Conservation (phyloP, 1,139 yeast genomes). For the Saccharomyces hybrid region DNA sequence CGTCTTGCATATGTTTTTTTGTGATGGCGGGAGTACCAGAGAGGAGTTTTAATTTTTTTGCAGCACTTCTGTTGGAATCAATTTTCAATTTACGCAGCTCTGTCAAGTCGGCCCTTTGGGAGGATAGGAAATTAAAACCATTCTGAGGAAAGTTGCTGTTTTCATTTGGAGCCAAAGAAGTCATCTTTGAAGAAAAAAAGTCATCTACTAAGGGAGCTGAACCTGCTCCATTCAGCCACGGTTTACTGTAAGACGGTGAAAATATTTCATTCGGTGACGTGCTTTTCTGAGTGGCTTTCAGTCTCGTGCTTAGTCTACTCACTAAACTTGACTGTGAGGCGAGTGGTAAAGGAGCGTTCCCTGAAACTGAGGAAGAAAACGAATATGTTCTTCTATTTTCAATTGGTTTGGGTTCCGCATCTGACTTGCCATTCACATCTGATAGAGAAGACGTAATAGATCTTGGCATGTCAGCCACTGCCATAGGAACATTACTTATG, state of each 20-base stretch:
- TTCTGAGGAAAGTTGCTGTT: neutral
- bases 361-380: conserved; percentile 14
- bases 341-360: conserved; percentile 8
- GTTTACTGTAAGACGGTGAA: conserved; percentile 29
- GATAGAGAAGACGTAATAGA: conserved; percentile 26
- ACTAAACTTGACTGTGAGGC: conserved; percentile 29
- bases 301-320: conserved; percentile 32
- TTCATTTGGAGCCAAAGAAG: neutral
- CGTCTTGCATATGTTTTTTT: conserved; percentile 23
- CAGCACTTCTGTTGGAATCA: conserved; percentile 36
- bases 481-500: conserved; percentile 17
- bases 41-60: conserved; percentile 33
- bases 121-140: conserved; percentile 11
- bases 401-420: neutral
- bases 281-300: conserved; percentile 21
- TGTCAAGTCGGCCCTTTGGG: conserved; percentile 12
- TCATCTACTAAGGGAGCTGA: conserved; percentile 1
- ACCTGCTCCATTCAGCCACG: conserved; percentile 9
- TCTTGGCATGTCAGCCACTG: conserved; percentile 34
- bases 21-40: conserved; percentile 31
- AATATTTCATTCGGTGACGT: conserved; percentile 34
- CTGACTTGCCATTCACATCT: neutral
- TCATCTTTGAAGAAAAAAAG: neutral
- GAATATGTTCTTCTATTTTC: conserved; percentile 19
- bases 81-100: conserved; percentile 32